These are phyloP conservation scores for Lolium multiflorum DNA, from an alignment of 176 grass and related monocot genomes.

Conservation along the genomic window DNA sequence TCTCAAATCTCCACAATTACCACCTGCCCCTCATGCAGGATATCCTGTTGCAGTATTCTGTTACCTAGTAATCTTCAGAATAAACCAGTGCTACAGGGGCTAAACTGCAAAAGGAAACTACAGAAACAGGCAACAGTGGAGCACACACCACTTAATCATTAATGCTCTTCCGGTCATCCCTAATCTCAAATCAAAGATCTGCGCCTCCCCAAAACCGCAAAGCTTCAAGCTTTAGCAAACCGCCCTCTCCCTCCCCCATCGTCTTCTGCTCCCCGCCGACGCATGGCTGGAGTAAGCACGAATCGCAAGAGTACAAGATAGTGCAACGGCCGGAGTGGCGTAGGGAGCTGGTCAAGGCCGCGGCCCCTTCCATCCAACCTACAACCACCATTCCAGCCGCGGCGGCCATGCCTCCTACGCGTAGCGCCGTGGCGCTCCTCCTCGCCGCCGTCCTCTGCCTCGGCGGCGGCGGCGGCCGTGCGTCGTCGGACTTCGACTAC, in stretches of 20 bases:
- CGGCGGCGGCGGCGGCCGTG: not conserved
- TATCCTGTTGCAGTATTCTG: no score
- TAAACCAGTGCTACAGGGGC: not conserved
- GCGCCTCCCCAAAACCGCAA: not conserved
- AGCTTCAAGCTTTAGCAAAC: slow-evolving; percentile 47
- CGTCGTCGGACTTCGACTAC: slow-evolving; percentile 65
- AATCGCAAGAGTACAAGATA: not conserved
- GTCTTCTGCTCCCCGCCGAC: not conserved
- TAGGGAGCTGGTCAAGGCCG: slow-evolving; percentile 35
- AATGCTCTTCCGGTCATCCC: not conserved
- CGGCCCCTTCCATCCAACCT: not conserved
- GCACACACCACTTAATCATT: slow-evolving; percentile 31
- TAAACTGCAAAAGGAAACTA: not conserved
- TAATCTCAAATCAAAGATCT: slow-evolving; percentile 48
- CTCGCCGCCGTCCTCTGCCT: slow-evolving; percentile 34
- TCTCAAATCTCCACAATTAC: not conserved
- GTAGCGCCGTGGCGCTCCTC: not conserved
- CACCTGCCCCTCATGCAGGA: not conserved
- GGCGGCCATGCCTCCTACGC: slow-evolving; percentile 28
- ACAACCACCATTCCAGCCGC: slow-evolving; percentile 8
- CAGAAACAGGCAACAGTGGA: not conserved
- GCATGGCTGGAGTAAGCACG: slow-evolving; percentile 40
- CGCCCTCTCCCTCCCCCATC: not conserved
- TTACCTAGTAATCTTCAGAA: not conserved
- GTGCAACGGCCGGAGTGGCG: slow-evolving; percentile 26